These are phyloP conservation scores for Leccinum fibrillosum DNA, from an alignment of 768 basidiomycete species.

Conservation along the genomic window DNA sequence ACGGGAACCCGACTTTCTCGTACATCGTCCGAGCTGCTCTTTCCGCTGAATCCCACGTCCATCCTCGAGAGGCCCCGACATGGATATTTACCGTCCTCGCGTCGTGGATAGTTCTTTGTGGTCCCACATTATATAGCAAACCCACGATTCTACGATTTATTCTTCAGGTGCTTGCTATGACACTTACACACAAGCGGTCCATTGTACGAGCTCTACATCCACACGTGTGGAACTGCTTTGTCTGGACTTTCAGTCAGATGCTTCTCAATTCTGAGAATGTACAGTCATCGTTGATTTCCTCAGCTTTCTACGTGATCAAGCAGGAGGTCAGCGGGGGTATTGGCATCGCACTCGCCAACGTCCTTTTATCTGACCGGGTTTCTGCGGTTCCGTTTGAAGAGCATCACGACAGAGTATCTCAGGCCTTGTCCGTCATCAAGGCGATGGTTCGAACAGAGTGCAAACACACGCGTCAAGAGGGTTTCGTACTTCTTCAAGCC, in stretches of 20 bases:
- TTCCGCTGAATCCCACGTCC: slow-evolving; percentile 16
- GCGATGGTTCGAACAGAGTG: slow-evolving; percentile 35
- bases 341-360: slow-evolving; percentile 38
- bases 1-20: slow-evolving; percentile 19
- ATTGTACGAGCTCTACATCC: slow-evolving; percentile 38
- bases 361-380: slow-evolving; percentile 32
- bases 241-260: slow-evolving; percentile 54
- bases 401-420: slow-evolving; percentile 26
- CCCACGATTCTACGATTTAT: slow-evolving; percentile 37
- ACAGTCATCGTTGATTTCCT: slow-evolving; percentile 29
- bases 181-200: slow-evolving; percentile 34
- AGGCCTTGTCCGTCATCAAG: slow-evolving; percentile 36
- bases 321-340: slow-evolving; percentile 47
- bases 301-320: slow-evolving; percentile 40
- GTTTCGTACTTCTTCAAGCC: slow-evolving; percentile 33
- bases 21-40: slow-evolving; percentile 29
- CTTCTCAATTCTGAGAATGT: slow-evolving; percentile 18
- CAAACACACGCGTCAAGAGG: slow-evolving; percentile 29
- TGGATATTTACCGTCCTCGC: slow-evolving; percentile 46
- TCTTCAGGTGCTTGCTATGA: slow-evolving; percentile 32
- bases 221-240: slow-evolving; percentile 50
- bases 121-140: slow-evolving; percentile 41
- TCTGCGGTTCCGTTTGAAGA: slow-evolving; percentile 3
- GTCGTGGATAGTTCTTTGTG: slow-evolving; percentile 47
- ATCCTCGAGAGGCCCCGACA: slow-evolving; percentile 30